phyloP scores from a whole-genome alignment of 139 green algal genomes.

The Picochlorum sp. region DNA sequence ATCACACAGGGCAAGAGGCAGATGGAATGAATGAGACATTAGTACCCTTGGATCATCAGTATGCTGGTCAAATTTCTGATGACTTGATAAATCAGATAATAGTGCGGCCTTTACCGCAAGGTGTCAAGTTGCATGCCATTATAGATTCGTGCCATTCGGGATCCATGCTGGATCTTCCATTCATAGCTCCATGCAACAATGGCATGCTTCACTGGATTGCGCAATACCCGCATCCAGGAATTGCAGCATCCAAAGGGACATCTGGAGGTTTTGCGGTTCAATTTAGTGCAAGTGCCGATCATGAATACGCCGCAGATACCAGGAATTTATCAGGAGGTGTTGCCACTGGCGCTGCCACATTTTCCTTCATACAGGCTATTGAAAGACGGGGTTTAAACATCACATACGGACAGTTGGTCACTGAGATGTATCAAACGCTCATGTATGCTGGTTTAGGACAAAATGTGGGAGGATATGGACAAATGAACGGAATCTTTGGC shows the following conservation, averaged over 20 bases:
- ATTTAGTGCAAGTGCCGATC: conserved; percentile 61
- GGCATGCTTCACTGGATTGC: conserved; percentile 49
- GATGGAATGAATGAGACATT: conserved; percentile 73
- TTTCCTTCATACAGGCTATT: conserved; percentile 66
- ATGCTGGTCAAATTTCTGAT: conserved; percentile 42
- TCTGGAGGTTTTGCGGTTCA: conserved; percentile 56
- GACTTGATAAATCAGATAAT: conserved; percentile 59
- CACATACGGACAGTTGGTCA: conserved; percentile 27
- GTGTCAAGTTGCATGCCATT: conserved; percentile 63
- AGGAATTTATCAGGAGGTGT: conserved; percentile 27
- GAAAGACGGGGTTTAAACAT: conserved; percentile 21
- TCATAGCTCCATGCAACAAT: conserved; percentile 31
- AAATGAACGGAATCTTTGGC: conserved; percentile 8
- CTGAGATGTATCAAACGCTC: conserved; percentile 26
- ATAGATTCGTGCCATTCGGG: conserved; percentile 74
- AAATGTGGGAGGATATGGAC: background rate
- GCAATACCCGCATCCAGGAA: conserved; percentile 15
- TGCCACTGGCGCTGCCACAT: conserved; percentile 72
- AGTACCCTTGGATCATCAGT: conserved; percentile 31
- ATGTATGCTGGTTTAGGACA: background rate
- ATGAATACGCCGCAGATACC: conserved; percentile 49
- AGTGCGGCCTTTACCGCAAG: conserved; percentile 37
- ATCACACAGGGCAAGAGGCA: conserved; percentile 59
- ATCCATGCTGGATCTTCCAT: conserved; percentile 60
- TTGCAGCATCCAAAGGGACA: conserved; percentile 37